Conservation (phyloP, 768 basidiomycete genomes). For the Wakefieldia striispora region DNA sequence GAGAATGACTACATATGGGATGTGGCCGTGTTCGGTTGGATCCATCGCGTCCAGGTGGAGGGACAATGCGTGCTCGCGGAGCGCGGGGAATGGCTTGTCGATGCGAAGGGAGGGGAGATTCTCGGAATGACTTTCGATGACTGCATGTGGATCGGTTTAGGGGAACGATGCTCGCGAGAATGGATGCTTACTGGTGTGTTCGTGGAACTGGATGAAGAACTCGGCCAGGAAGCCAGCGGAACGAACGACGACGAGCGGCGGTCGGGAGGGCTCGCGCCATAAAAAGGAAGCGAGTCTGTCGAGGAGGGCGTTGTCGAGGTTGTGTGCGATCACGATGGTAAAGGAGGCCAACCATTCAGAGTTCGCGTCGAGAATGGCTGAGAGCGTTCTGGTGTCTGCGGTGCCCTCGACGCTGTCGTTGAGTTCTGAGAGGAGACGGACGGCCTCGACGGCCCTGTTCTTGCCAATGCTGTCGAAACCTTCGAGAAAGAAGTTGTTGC, state of each 20-base stretch:
- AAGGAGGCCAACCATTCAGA: conserved; percentile 59
- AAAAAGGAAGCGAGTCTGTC: conserved; percentile 60
- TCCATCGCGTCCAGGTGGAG: conserved; percentile 81
- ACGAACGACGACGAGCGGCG: conserved; percentile 74
- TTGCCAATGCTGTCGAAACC: conserved; percentile 75
- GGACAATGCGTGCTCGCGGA: conserved; percentile 67
- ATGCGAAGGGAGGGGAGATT: conserved; percentile 74
- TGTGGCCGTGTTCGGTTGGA: conserved; percentile 82
- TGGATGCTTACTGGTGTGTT: conserved; percentile 68
- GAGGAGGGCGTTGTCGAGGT: conserved; percentile 58
- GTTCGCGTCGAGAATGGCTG: conserved; percentile 54
- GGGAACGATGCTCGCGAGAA: not conserved
- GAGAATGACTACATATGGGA: conserved; percentile 89
- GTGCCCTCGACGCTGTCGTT: conserved; percentile 82
- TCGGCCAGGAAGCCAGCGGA: conserved; percentile 90
- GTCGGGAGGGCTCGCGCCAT: conserved; percentile 59
- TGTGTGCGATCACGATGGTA: conserved; percentile 83
- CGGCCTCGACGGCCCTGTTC: conserved; percentile 75
- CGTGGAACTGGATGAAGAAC: conserved; percentile 85
- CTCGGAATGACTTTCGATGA: conserved; percentile 88
- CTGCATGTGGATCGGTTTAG: conserved; percentile 36
- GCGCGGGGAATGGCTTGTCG: conserved; percentile 82
- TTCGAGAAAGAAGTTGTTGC: conserved; percentile 95
- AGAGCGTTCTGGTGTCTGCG: conserved; percentile 55
- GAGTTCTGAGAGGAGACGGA: conserved; percentile 74